Evolutionary conservation across 371 early-diverging fungal species (phyloP).

Genomic region (Fennellomyces sp.): DNA sequence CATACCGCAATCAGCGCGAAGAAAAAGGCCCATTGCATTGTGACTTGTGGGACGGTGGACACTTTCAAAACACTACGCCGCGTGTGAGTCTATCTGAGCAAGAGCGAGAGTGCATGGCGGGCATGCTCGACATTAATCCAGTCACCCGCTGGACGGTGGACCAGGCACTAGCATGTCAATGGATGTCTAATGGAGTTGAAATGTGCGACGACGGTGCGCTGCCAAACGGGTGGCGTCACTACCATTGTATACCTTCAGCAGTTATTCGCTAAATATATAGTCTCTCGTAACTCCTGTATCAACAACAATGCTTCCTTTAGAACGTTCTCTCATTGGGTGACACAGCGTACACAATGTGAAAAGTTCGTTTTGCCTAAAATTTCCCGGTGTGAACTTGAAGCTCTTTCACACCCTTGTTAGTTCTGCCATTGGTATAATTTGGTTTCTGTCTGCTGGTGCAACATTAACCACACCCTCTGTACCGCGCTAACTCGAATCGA

Average conservation of each 20-base stretch:
- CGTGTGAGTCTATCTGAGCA: slow-evolving; percentile 6
- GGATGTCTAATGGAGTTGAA: slow-evolving; percentile 41
- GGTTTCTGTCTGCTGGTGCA: not conserved
- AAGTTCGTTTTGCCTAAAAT: not conserved
- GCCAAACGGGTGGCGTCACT: slow-evolving; percentile 45
- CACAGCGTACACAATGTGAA: no score
- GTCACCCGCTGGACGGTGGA: slow-evolving; percentile 47
- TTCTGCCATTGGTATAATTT: no score
- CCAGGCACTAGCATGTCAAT: slow-evolving; percentile 43
- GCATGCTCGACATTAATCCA: slow-evolving; percentile 56
- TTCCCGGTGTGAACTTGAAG: not conserved
- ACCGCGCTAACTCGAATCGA: no score
- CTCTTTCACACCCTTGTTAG: no score
- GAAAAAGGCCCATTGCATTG: slow-evolving; percentile 1
- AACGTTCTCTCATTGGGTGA: no score
- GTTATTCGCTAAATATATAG: not conserved
- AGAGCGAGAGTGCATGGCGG: slow-evolving; percentile 36
- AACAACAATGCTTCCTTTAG: no score
- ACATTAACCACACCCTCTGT: no score
- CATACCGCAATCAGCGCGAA: slow-evolving; percentile 27
- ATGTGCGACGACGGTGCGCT: slow-evolving; percentile 47
- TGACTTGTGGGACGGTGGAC: not conserved
- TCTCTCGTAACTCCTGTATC: not conserved
- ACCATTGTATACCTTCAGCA: slow-evolving; percentile 20
- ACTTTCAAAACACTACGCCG: not conserved